Conservation (phyloP, 176 grass and related monocot species). For the Lolium perenne region DNA sequence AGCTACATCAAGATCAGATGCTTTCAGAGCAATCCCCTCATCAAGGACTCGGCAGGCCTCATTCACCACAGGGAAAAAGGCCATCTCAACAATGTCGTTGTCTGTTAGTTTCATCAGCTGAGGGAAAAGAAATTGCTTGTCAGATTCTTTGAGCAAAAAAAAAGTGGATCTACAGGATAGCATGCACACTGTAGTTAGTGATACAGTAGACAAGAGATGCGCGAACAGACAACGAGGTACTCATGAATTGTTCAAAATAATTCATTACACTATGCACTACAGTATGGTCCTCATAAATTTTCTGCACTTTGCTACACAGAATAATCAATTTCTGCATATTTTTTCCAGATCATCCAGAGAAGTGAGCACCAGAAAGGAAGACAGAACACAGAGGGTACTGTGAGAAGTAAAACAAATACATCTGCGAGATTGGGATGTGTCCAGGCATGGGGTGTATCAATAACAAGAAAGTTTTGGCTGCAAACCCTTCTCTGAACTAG, state of each 20-base stretch:
- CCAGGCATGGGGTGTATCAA: not conserved
- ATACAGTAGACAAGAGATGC: not conserved
- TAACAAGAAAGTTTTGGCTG: not conserved
- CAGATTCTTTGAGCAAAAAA: conserved; percentile 5
- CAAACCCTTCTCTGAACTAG: not conserved
- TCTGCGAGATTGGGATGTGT: conserved; percentile 11
- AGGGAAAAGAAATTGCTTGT: conserved; percentile 31
- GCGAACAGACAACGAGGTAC: not conserved
- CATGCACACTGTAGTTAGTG: not conserved
- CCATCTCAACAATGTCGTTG: conserved; percentile 75
- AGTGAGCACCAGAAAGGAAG: conserved; percentile 2
- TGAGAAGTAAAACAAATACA: not conserved
- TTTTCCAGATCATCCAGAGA: conserved; percentile 20
- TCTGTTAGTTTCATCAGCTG: conserved; percentile 76
- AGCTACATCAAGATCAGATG: conserved; percentile 86
- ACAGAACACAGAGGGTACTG: not conserved
- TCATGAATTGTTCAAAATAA: not conserved
- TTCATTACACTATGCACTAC: not conserved
- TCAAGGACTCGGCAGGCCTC: conserved; percentile 87
- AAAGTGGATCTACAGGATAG: not conserved
- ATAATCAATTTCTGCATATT: not conserved
- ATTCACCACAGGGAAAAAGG: conserved; percentile 88
- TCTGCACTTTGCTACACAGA: conserved; percentile 6
- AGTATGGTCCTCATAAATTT: not conserved
- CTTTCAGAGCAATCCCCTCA: conserved; percentile 78